phyloP scores from a whole-genome alignment of 768 basidiomycete genomes.

The Suillus bovinus region DNA sequence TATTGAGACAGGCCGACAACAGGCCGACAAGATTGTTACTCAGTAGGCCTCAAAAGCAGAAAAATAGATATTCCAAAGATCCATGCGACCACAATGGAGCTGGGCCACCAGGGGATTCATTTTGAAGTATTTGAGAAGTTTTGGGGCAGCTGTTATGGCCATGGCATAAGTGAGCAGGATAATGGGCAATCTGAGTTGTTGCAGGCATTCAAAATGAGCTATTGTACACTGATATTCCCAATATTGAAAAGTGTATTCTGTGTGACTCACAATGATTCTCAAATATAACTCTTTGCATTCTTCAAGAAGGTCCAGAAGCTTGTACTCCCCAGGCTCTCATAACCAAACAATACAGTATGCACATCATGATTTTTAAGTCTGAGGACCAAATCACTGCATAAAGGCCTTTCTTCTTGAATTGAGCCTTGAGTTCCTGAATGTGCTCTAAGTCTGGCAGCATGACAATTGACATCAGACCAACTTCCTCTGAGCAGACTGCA shows the following conservation, averaged over 20 bases:
- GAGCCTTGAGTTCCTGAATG: background rate
- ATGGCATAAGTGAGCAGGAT: background rate
- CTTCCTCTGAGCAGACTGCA: background rate
- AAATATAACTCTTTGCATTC: background rate
- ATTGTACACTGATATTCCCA: background rate
- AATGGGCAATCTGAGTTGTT: background rate
- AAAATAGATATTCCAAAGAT: background rate
- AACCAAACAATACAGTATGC: background rate
- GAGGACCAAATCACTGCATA: constrained; percentile 1
- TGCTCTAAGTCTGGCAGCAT: background rate
- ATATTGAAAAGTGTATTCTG: background rate
- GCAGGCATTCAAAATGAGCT: background rate
- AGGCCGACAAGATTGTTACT: background rate
- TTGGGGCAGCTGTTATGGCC: background rate
- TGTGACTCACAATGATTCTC: background rate
- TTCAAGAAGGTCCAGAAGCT: background rate
- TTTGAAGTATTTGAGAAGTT: background rate
- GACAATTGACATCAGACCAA: background rate
- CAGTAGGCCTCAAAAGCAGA: background rate
- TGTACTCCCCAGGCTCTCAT: background rate
- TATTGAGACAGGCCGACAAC: background rate
- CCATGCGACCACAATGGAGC: background rate
- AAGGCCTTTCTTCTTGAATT: background rate
- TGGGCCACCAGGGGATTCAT: background rate
- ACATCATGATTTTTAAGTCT: background rate